These are phyloP conservation scores for Cryptococcus depauperatus DNA, from an alignment of 1,284 basidiomycete species.

Conservation along the genomic window DNA sequence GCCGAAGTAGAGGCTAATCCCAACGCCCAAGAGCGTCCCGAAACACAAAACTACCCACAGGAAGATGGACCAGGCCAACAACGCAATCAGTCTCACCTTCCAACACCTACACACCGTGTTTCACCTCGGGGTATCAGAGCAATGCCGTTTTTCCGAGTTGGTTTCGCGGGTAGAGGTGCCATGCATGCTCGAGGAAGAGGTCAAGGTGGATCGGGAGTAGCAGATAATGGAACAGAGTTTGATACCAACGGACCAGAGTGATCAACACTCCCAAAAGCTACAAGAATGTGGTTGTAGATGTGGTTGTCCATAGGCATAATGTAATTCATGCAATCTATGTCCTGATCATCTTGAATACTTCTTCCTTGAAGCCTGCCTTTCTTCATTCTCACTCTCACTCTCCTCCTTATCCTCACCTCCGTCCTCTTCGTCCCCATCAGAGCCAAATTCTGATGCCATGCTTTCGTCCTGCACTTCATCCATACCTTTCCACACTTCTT, in stretches of 20 bases:
- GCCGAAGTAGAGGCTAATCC: neutral
- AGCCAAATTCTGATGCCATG: slow-evolving; percentile 11
- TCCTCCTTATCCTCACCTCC: slow-evolving; percentile 18
- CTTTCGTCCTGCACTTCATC: slow-evolving; percentile 25
- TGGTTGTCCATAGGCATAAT: neutral
- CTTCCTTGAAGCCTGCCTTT: slow-evolving; percentile 2
- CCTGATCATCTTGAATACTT: slow-evolving; percentile 11
- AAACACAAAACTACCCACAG: too few relatives aligned
- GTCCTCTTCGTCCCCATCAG: slow-evolving; percentile 7
- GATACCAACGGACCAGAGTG: slow-evolving; percentile 3
- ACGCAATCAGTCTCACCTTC: too few relatives aligned
- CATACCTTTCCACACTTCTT: slow-evolving; percentile 45
- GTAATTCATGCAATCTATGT: neutral
- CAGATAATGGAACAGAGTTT: slow-evolving; percentile 3
- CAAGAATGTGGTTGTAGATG: neutral
- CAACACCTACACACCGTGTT: neutral
- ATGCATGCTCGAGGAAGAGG: slow-evolving; percentile 9
- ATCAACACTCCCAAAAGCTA: neutral
- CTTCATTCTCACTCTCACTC: slow-evolving; percentile 12
- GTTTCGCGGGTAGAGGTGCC: slow-evolving; percentile 10
- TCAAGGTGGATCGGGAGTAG: neutral
- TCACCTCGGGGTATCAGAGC: slow-evolving; percentile 4
- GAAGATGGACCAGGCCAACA: too few relatives aligned
- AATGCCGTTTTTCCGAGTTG: slow-evolving; percentile 14
- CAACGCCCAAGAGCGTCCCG: too few relatives aligned